Evolutionary conservation across 75 land plant species (phyloP), one percentile per base, ranked within the genome.

Genomic region (Chamaecyparis obtusa): DNA sequence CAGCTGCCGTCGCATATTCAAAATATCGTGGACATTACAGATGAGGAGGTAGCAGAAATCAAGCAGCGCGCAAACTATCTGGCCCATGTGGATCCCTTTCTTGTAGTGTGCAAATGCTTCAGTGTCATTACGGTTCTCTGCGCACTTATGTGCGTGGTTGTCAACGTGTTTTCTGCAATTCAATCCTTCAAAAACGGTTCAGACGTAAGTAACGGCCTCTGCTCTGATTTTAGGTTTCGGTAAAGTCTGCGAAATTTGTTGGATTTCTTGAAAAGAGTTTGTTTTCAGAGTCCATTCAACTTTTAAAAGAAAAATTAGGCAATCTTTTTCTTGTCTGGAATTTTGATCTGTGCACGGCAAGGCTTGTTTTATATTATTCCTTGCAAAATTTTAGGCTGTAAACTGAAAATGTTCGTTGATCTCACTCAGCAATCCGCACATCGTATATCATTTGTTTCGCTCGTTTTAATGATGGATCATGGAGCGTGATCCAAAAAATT

Each of bases 101-200:
- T 98, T 82, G 86, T 96, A n/a, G 90, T 90, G 14, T 98, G 93
- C 86, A 46, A 94, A 24, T 91, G 91, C 87, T 94, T 98, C 92
- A 93, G 96, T 91, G 55, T 92, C 85, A 8, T 98, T 17, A 96
- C 98, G 5, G 89, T 90, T 48, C 15, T 93, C 55, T 84, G 89
- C 17, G 95, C 99, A 1, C 71, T 98, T 74, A 91, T 96, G 85
- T 98, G 99, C 87, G 92, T 94, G 36, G 89, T 51, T 48, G 98
- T 92, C 84, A 98, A 98, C 83, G 92, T 91, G 54, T 88, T 96
- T 71, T 96, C 98, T 43, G 95, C 96, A 32, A 64, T 93, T 57
- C 89, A 89, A 19, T 94, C 94, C 37, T 96, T 98, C 95, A 89
- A 89, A 86, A 81, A 89, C 87, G 92, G 93, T 27, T 87, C 87